Conservation (phyloP, 495 filamentous ascomycete genomes). For the Platismatia glauca region DNA sequence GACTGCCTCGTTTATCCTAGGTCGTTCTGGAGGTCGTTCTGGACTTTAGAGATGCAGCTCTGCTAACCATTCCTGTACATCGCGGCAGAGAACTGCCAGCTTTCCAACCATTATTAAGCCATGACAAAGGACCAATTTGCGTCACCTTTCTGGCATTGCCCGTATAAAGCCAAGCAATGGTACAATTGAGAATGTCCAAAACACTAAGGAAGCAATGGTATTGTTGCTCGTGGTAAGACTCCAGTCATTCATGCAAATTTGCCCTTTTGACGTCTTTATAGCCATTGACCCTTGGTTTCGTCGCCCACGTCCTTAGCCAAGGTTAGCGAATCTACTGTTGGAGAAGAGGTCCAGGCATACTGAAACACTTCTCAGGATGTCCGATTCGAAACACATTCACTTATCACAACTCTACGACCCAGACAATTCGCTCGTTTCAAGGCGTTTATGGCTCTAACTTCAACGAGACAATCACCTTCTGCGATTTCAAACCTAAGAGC, state of each 20-base stretch:
- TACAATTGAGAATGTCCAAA: background rate
- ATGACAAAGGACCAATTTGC: background rate
- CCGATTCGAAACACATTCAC: background rate
- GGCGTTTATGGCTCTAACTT: background rate
- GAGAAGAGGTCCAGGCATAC: background rate
- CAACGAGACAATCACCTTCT: background rate
- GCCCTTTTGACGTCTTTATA: background rate
- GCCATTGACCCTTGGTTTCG: background rate
- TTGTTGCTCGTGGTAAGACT: background rate
- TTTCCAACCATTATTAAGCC: background rate
- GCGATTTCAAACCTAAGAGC: background rate
- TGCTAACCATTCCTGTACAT: background rate
- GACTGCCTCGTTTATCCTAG: too few relatives aligned
- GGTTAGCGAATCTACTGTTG: background rate
- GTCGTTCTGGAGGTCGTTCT: too few relatives aligned
- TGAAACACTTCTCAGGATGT: background rate
- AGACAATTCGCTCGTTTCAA: background rate
- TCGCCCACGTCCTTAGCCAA: slow-evolving; percentile 1
- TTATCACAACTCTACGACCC: background rate
- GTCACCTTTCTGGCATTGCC: background rate
- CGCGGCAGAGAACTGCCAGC: background rate
- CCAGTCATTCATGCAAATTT: background rate
- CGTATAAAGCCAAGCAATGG: background rate
- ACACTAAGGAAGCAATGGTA: background rate
- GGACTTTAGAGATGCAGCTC: too few relatives aligned